phyloP scores from a whole-genome alignment of 805 yeast species.

The Lipomyces oligophaga region DNA sequence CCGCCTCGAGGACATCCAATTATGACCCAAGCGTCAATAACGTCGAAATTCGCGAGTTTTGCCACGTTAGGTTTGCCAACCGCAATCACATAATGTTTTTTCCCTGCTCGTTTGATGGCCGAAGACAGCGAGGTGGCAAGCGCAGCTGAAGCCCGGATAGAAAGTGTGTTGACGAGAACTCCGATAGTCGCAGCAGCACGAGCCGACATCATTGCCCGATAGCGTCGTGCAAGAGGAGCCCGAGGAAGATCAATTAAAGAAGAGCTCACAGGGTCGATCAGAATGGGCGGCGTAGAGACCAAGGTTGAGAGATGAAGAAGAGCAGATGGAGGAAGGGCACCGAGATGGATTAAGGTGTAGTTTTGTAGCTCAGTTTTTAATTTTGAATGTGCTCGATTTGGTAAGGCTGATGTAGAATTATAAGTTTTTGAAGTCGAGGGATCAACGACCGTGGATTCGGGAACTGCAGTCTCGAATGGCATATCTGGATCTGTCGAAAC shows the following conservation, averaged over 20 bases:
- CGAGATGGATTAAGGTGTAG: slow-evolving; percentile 64
- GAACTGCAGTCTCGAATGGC: background rate
- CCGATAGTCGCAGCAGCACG: slow-evolving; percentile 91
- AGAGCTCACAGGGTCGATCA: slow-evolving; percentile 18
- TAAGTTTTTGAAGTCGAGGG: slow-evolving; percentile 8
- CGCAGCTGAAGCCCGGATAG: slow-evolving; percentile 68
- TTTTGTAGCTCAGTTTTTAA: slow-evolving; percentile 38
- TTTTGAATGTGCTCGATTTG: slow-evolving; percentile 29
- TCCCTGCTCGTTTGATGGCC: slow-evolving; percentile 69
- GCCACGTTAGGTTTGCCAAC: slow-evolving; percentile 99
- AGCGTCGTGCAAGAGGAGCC: slow-evolving; percentile 69
- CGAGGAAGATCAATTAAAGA: background rate
- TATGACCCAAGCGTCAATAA: slow-evolving; percentile 91
- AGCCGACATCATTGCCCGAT: slow-evolving; percentile 81
- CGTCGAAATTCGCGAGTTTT: slow-evolving; percentile 90
- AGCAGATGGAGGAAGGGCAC: slow-evolving; percentile 73
- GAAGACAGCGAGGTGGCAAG: slow-evolving; percentile 58
- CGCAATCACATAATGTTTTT: slow-evolving; percentile 89
- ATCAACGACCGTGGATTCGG: slow-evolving; percentile 13
- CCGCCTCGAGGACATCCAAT: slow-evolving; percentile 95
- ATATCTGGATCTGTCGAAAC: background rate
- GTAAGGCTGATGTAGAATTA: slow-evolving; percentile 14
- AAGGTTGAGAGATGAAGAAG: slow-evolving; percentile 69
- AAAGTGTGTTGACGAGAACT: slow-evolving; percentile 81
- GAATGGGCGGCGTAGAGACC: slow-evolving; percentile 40